Percentiles rank a stretch among this genome's conserved stretches.
These are phyloP conservation scores for Triadica sebifera DNA, from an alignment of 345 rosid species.

Conservation along the genomic window DNA sequence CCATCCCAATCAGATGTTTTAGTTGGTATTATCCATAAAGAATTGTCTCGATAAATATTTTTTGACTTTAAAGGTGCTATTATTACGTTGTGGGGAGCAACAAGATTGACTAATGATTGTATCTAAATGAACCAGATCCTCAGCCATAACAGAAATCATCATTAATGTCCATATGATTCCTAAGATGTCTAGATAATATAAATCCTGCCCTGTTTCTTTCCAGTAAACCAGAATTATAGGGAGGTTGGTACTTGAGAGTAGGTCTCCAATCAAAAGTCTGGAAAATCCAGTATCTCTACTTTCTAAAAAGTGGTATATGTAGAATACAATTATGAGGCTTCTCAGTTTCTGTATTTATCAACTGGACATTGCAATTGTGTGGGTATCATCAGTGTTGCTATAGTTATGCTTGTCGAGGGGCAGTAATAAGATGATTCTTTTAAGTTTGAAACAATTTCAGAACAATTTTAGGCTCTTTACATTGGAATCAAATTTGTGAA, in stretches of 20 bases:
- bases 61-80: neutral
- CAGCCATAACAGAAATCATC: neutral
- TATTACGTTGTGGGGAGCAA: neutral
- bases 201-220: constrained; percentile 6
- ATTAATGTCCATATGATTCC: neutral
- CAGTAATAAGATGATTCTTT: constrained; percentile 9
- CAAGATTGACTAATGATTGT: neutral
- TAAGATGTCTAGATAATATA: neutral
- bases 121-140: neutral
- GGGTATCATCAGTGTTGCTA: neutral
- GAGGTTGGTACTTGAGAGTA: neutral
- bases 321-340: constrained; percentile 3
- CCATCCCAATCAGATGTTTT: neutral
- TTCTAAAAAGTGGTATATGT: neutral
- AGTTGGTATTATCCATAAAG: neutral
- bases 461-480: constrained; percentile 12
- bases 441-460: constrained; percentile 20
- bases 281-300: neutral
- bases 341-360: neutral
- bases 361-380: neutral
- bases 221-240: neutral
- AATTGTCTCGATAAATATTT: neutral
- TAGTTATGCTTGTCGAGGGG: constrained; percentile 11
- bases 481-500: constrained; percentile 13
- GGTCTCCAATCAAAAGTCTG: neutral